phyloP scores from a whole-genome alignment of 176 grass and related monocot genomes.

The Juncus effusus region DNA sequence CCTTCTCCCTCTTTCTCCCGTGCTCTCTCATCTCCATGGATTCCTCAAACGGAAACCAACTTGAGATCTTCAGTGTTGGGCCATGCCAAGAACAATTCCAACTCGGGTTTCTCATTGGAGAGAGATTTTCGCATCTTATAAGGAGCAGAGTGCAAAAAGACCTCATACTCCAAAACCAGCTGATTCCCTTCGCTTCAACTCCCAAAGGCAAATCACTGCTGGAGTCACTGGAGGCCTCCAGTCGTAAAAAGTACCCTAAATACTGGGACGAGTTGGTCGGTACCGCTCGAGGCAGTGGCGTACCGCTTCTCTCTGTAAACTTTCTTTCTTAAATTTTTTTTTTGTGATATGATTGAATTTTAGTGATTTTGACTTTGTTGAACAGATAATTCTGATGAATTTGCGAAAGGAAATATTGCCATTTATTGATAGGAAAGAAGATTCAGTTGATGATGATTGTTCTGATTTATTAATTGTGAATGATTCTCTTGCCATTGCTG shows the following conservation, averaged over 20 bases:
- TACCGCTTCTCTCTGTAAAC: constrained; percentile 50
- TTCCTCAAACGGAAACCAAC: constrained; percentile 16
- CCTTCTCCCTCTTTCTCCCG: background rate
- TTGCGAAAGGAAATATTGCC: constrained; percentile 76
- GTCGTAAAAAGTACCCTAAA: constrained; percentile 46
- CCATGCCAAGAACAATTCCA: constrained; percentile 35
- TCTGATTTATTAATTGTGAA: constrained; percentile 68
- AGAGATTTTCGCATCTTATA: constrained; percentile 48
- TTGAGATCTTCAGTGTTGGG: constrained; percentile 51
- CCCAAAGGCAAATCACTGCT: constrained; percentile 34
- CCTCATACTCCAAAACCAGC: constrained; percentile 51
- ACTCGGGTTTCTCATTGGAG: constrained; percentile 48
- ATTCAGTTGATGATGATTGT: constrained; percentile 44
- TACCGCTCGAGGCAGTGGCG: constrained; percentile 54
- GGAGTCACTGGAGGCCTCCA: constrained; percentile 43
- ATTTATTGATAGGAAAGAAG: constrained; percentile 36
- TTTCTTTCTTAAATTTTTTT: background rate
- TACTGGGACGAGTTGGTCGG: constrained; percentile 79
- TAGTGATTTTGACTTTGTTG: constrained; percentile 1
- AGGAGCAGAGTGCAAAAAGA: constrained; percentile 51
- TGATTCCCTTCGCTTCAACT: constrained; percentile 66
- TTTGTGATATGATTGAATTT: background rate
- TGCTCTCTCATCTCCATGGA: constrained; percentile 3
- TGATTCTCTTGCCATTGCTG: constrained; percentile 53
- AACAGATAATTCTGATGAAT: constrained; percentile 65